These are phyloP conservation scores for Morella rubra DNA, from an alignment of 306 rosid species.

Conservation along the genomic window DNA sequence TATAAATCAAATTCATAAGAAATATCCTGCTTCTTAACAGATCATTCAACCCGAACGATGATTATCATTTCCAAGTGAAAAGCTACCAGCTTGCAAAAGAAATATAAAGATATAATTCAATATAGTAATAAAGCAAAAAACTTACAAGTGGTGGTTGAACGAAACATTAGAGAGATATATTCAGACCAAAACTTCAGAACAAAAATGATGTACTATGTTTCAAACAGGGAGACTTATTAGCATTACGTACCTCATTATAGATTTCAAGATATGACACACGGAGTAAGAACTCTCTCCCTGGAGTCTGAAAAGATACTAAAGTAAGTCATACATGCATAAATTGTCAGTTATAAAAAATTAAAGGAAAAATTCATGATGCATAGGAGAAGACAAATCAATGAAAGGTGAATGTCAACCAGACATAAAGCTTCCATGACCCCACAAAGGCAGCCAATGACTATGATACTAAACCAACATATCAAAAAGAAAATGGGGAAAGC, in stretches of 20 bases:
- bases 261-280: constrained; percentile 97
- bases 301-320: constrained; percentile 66
- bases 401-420: constrained; percentile 14
- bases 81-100: background rate
- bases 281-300: constrained; percentile 96
- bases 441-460: constrained; percentile 10
- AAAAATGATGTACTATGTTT: background rate
- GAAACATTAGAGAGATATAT: background rate
- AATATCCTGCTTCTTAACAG: background rate
- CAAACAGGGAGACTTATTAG: background rate
- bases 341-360: background rate
- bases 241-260: constrained; percentile 79
- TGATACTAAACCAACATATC: background rate
- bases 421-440: constrained; percentile 23
- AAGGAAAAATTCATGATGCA: background rate
- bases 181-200: background rate
- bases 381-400: constrained; percentile 4
- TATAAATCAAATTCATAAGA: constrained; percentile 23
- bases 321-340: constrained; percentile 21
- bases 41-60: background rate
- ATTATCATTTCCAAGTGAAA: background rate
- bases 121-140: background rate
- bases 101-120: constrained; percentile 1
- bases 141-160: constrained; percentile 9
- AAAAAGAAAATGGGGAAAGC: constrained; percentile 1